phyloP scores from a whole-genome alignment of 1,284 basidiomycete species.

The Mrakiaceae sp. region DNA sequence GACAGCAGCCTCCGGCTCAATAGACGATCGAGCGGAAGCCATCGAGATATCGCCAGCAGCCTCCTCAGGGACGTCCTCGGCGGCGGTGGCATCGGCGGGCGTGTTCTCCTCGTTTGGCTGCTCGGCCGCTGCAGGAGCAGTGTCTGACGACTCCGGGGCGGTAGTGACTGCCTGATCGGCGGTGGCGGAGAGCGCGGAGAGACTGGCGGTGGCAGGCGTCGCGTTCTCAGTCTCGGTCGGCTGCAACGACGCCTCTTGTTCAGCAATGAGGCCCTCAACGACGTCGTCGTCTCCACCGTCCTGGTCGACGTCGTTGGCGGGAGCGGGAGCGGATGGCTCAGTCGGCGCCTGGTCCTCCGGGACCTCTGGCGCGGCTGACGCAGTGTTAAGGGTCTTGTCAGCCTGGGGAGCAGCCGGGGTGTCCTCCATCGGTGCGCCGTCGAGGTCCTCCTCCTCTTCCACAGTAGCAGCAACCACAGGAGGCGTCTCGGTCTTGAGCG shows the following conservation, averaged over 20 bases:
- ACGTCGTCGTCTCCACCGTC: conserved; percentile 6
- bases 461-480: no score
- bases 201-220: not conserved
- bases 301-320: not conserved
- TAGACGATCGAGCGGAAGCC: conserved; percentile 20
- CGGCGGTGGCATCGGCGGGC: conserved; percentile 36
- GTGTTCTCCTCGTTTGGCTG: not conserved
- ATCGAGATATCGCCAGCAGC: conserved; percentile 26
- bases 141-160: no score
- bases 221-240: not conserved
- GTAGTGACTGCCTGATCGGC: not conserved
- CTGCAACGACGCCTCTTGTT: not conserved
- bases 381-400: no score
- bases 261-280: not conserved
- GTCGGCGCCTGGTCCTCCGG: no score
- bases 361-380: no score
- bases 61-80: conserved; percentile 30
- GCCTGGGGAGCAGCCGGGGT: not conserved
- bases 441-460: conserved; percentile 16
- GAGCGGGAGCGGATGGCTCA: no score
- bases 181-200: not conserved
- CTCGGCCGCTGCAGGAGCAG: not conserved
- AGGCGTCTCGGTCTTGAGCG: no score
- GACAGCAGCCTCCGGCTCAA: conserved; percentile 7
- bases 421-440: conserved; percentile 18